phyloP scores from a whole-genome alignment of 2,329 filamentous ascomycete genomes.

The Colletotrichum sp. region DNA sequence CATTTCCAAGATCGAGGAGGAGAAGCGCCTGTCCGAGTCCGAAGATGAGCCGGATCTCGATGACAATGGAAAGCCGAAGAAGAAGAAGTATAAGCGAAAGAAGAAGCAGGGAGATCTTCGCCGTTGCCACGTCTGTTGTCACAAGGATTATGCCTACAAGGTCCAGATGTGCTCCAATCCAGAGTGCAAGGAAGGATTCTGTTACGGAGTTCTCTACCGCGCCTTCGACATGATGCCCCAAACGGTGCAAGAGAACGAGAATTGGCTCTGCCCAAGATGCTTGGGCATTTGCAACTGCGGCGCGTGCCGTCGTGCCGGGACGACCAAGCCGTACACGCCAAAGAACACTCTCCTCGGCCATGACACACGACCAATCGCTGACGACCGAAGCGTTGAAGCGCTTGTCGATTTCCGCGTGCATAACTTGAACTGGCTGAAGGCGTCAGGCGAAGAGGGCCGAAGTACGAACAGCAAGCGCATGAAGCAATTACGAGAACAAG shows the following conservation, averaged over 20 bases:
- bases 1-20: conserved; percentile 65
- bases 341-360: conserved; percentile 89
- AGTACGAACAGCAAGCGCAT: conserved; percentile 63
- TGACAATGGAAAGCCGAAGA: conserved; percentile 65
- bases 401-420: conserved; percentile 91
- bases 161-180: conserved; percentile 77
- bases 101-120: conserved; percentile 59
- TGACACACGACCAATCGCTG: conserved; percentile 88
- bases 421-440: conserved; percentile 83
- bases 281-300: conserved; percentile 86
- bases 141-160: conserved; percentile 83
- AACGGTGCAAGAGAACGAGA: conserved; percentile 76
- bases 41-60: conserved; percentile 61
- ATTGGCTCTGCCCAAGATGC: conserved; percentile 92
- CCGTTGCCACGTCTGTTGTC: conserved; percentile 83
- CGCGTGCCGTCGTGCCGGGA: conserved; percentile 69
- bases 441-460: conserved; percentile 61
- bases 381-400: conserved; percentile 87
- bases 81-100: conserved; percentile 64
- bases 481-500: conserved; percentile 60
- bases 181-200: conserved; percentile 79
- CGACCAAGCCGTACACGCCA: conserved; percentile 82
- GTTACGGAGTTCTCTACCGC: conserved; percentile 90
- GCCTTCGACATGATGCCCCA: conserved; percentile 92
- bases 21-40: conserved; percentile 52